Evolutionary conservation across 2,329 filamentous ascomycete species (phyloP), one percentile per base, ranked within the genome.

Genomic region (Ophidiomyces ophidiicola): DNA sequence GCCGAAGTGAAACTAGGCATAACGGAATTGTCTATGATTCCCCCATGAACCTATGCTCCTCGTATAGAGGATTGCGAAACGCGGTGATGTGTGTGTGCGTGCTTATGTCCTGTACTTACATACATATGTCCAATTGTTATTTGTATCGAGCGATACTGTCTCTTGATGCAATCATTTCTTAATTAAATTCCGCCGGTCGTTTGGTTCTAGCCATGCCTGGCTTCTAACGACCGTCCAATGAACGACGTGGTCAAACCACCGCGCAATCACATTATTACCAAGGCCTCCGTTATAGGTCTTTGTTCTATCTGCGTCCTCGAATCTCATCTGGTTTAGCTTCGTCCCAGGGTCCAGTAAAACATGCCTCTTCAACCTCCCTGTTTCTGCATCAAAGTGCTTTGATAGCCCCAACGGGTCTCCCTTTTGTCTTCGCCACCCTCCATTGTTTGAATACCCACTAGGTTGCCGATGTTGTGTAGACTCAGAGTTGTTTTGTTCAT

Each of bases 361-460:
- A 6, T 45, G 17, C 2, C 30, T 17, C 33, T 44, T 31, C 17
- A 54, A 23, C 14, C 37, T 29, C 6, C 34, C 42, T 2, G 50
- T 50, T 6, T 32, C 12, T 4, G 42, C 43, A 42, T 54, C 42
- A 35, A 54, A 53, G 32, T 48, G 51, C 39, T 37, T 45, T 1
- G 43, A 40, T 6, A 51, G 37, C n/a, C 20, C 39, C 18, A 38
- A 15, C 14, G 14, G 10, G 19, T 39, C 14, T 5, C 15, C 8
- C 2, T 3, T 1, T 20, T 25, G 20, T n/a, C 10, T 12, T 15
- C 12, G 15, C 20, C 15, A 21, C 7, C 20, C n/a, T 15, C 20
- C 21, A 3, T 1, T 7, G 21, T 6, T 24, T 6, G 14, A 10
- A 29, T 31, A 6, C 6, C 17, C 26, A 2, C 19, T 29, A 12